A percentile compares a stretch with the other conserved stretches of the same genome.
These are phyloP conservation scores for Cunninghamia lanceolata DNA, from an alignment of 75 land plant genomes.

Conservation along the genomic window DNA sequence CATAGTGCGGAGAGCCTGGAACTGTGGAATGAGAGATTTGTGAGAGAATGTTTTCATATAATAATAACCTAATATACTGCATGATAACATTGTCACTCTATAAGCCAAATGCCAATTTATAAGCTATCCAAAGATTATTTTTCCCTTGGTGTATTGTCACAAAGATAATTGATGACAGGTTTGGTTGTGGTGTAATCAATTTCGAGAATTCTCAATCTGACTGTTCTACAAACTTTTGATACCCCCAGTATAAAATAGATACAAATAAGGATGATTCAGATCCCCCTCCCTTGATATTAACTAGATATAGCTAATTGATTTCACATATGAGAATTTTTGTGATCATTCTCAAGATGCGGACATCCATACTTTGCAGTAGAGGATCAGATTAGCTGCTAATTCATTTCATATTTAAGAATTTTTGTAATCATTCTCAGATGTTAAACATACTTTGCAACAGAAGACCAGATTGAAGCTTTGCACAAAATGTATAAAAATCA, in stretches of 20 bases:
- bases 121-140: not conserved
- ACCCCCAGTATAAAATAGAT: not conserved
- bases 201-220: not conserved
- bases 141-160: not conserved
- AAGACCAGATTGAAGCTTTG: no score
- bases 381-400: not conserved
- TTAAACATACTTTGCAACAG: no score
- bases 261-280: not conserved
- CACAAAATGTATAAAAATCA: no score
- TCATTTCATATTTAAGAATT: not conserved
- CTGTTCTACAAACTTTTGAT: no score
- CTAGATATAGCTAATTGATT: no score
- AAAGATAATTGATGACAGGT: not conserved
- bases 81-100: not conserved
- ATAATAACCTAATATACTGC: not conserved
- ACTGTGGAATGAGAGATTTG: slow-evolving; percentile 34
- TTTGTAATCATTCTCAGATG: no score
- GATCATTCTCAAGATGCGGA: no score
- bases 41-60: not conserved
- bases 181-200: not conserved
- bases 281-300: no score
- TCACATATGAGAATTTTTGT: no score
- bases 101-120: not conserved
- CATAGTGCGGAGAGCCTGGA: slow-evolving; percentile 86
- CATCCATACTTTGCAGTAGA: no score